Evolutionary conservation across 2,329 filamentous ascomycete species (phyloP), one percentile per base, ranked within the genome.

Genomic region (Colletotrichum agaves): DNA sequence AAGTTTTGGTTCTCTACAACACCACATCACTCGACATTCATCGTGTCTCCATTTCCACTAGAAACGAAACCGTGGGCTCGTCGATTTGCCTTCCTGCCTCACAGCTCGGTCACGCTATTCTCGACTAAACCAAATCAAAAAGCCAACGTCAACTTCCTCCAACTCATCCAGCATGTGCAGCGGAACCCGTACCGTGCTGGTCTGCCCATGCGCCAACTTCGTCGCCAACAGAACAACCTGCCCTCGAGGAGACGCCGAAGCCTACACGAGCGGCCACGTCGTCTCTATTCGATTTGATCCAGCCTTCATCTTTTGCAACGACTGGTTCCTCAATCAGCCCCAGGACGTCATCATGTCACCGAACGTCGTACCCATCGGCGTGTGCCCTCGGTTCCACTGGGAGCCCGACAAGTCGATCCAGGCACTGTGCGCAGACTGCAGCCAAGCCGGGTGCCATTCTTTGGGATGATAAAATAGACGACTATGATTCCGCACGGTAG

Each of bases 331-430:
- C 23, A 17, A 12, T 33, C 46, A 50, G 27, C 46, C 23, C 46
- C 27, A 8, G 6, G 46, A 50, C 23, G 11, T 50, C 46, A 15
- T 50, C 12, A 3, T 33, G 19, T 50, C 23, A 15, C 5, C 46
- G 8, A 19, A 50, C 8, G 19, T 50, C 23, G 27, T 21, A 33
- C 46, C 46, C 19, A 17, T 27, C 23, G 27, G 23, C 19, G 15
- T 33, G n/a, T 50, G 46, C 46, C 46, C 46, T 10, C 27, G 46
- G 12, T 50, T 50, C 31, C n/a, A 50, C 46, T 50, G 46, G 46
- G 12, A 49, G 27, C 1, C 23, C 19, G 46, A 49, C 13, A 49
- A 12, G 23, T 8, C 23, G 10, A 23, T 15, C 31, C 46, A 21
- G 12, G 2, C 0, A 13, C n/a, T 31, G 23, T 49, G 46, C 46